These are phyloP conservation scores for Adansonia madagascariensis DNA, from an alignment of 441 rosid genomes.

Conservation along the genomic window DNA sequence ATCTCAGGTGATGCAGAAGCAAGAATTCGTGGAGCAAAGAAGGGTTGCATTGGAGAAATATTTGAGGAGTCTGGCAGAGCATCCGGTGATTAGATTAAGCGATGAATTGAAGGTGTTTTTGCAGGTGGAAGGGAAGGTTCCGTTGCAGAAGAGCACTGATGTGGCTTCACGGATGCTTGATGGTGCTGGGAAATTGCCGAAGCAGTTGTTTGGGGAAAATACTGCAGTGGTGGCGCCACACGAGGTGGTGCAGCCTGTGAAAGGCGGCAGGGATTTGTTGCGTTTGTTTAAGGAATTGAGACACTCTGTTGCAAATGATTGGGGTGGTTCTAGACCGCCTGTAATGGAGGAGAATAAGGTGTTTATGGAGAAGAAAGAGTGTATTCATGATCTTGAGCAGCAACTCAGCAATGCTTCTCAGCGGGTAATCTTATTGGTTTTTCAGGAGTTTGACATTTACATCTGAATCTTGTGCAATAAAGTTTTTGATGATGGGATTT, in stretches of 20 bases:
- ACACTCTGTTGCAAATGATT: conserved; percentile 75
- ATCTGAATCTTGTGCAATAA: background rate
- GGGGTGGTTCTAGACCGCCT: conserved; percentile 71
- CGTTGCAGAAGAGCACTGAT: conserved; percentile 66
- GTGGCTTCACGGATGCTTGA: conserved; percentile 89
- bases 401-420: conserved; percentile 85
- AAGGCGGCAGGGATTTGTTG: conserved; percentile 79
- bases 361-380: conserved; percentile 73
- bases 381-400: conserved; percentile 73
- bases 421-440: conserved; percentile 47
- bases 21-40: conserved; percentile 87
- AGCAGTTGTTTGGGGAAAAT: conserved; percentile 72
- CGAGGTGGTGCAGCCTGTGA: conserved; percentile 81
- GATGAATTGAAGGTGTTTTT: conserved; percentile 78
- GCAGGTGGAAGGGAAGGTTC: conserved; percentile 72
- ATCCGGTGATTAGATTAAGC: conserved; percentile 68
- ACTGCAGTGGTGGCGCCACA: conserved; percentile 49
- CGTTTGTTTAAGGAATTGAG: conserved; percentile 83
- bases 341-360: conserved; percentile 83
- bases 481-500: background rate
- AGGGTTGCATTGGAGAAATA: conserved; percentile 77
- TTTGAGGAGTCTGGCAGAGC: conserved; percentile 62
- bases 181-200: conserved; percentile 77
- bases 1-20: conserved; percentile 89
- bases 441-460: background rate